Evolutionary conservation across 2,329 filamentous ascomycete species (phyloP).

Genomic region (Chrysosporium keratinophilum): DNA sequence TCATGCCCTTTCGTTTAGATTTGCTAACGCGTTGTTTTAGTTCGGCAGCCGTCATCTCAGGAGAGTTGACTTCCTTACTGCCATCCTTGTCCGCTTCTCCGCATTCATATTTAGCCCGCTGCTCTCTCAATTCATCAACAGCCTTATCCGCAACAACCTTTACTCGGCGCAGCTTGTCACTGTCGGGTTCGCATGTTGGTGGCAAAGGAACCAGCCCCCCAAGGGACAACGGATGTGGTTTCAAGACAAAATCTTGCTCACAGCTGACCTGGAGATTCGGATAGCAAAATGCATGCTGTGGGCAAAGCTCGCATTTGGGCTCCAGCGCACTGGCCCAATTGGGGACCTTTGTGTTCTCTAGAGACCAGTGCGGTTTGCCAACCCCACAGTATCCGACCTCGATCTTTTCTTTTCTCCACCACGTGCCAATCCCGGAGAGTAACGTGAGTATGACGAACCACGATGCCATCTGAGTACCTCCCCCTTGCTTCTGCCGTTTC

Average conservation of each 20-base stretch:
- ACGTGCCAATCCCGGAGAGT: constrained; percentile 61
- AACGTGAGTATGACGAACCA: constrained; percentile 61
- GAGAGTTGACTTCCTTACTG: constrained; percentile 49
- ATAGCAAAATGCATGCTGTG: constrained; percentile 81
- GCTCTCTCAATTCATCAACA: constrained; percentile 73
- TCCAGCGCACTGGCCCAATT: constrained; percentile 60
- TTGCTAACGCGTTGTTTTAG: constrained; percentile 66
- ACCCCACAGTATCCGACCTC: constrained; percentile 90
- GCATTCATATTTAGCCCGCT: constrained; percentile 83
- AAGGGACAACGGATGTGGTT: constrained; percentile 71
- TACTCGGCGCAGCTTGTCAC: constrained; percentile 77
- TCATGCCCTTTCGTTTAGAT: constrained; percentile 73
- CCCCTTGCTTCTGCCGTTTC: constrained; percentile 30
- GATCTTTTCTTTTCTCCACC: constrained; percentile 93
- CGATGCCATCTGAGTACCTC: constrained; percentile 51
- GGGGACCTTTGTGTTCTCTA: constrained; percentile 57
- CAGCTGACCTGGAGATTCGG: constrained; percentile 66
- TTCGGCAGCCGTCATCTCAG: constrained; percentile 58
- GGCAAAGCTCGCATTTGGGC: constrained; percentile 82
- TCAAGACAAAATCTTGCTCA: constrained; percentile 76
- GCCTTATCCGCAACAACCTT: constrained; percentile 80
- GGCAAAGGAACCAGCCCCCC: constrained; percentile 72
- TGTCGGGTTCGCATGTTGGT: constrained; percentile 89
- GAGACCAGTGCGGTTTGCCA: constrained; percentile 52
- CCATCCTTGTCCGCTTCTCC: constrained; percentile 57